Percentiles rank a stretch among this genome's conserved stretches.
Evolutionary conservation across 169 alveolate species (phyloP).

Genomic region (Cryptosporidium viatorum): DNA sequence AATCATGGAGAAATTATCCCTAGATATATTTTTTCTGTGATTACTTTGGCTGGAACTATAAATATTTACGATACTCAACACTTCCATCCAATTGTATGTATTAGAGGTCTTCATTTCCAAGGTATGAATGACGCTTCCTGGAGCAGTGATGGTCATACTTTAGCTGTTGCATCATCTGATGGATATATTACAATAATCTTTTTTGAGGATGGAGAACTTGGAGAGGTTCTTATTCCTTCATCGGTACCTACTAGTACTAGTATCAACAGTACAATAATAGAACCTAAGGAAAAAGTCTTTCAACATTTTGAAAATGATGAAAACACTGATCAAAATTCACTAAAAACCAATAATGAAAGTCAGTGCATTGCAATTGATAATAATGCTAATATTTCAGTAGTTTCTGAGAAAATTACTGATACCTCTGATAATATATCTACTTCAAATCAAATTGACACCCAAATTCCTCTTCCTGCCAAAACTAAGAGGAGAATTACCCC

Average conservation of each 20-base stretch:
- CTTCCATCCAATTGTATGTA: constrained; percentile 89
- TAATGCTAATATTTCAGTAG: neutral
- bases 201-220: constrained; percentile 89
- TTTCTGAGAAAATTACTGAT: neutral
- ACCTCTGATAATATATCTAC: neutral
- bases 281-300: neutral
- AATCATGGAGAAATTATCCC: constrained; percentile 83
- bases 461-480: neutral
- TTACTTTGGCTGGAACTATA: constrained; percentile 89
- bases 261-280: neutral
- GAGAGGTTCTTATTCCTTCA: constrained; percentile 76
- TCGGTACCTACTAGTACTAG: neutral
- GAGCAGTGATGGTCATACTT: constrained; percentile 90
- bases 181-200: constrained; percentile 90
- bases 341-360: neutral
- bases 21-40: constrained; percentile 85
- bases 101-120: constrained; percentile 91
- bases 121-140: constrained; percentile 93
- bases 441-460: neutral
- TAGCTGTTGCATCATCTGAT: constrained; percentile 92
- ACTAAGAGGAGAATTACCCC: constrained; percentile 56
- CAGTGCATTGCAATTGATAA: neutral
- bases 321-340: neutral
- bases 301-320: neutral
- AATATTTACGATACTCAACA: constrained; percentile 88